Evolutionary conservation across 768 basidiomycete genomes (phyloP), one percentile per base, ranked within the genome.

Genomic region (Mycena crocata): DNA sequence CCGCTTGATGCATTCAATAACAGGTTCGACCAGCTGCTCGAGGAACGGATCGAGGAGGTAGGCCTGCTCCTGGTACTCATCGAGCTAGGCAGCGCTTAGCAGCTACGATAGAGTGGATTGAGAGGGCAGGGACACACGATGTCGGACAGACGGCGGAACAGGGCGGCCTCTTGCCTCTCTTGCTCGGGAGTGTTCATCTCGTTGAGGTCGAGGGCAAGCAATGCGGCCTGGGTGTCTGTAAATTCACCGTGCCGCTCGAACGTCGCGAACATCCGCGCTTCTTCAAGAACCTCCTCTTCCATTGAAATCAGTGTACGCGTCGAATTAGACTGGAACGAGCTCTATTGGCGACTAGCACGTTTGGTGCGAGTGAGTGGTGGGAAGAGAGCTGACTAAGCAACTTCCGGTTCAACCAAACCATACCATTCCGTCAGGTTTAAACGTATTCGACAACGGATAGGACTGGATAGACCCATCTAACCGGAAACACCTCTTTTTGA

Each of bases 41-140:
- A 99, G 85, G 71, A 86, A 90, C 39, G 97, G 96, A 76, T 99
- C 98, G 15, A 99, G 84, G 4, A 99, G 86, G 76, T 95, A 94
- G 3, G 96, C 85, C 71, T 97, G 94, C 67, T 99, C 96, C 76
- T 97, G 96, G 74, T 97, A 98, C 74, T 90, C 88, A 74, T 88
- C 87, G 31, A 98, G 85, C 97, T 98, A 65, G 28, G 32, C 46
- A 32, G 32, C 34, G 24, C 57, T 56, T 39, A 68, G 52, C 40
- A 21, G 46, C n/a, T 46, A 28, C 5, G 45, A n/a, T 42, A 2
- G 32, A 19, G 31, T 34, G 37, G 44, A 40, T 48, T 45, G 40
- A 35, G 23, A 66, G 30, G 34, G 39, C 31, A 44, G 50, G 46
- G 39, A 81, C 89, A 73, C 76, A 92, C 91, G 61, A 89, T 88